phyloP scores from a whole-genome alignment of 345 rosid species.

The Triadica sebifera region DNA sequence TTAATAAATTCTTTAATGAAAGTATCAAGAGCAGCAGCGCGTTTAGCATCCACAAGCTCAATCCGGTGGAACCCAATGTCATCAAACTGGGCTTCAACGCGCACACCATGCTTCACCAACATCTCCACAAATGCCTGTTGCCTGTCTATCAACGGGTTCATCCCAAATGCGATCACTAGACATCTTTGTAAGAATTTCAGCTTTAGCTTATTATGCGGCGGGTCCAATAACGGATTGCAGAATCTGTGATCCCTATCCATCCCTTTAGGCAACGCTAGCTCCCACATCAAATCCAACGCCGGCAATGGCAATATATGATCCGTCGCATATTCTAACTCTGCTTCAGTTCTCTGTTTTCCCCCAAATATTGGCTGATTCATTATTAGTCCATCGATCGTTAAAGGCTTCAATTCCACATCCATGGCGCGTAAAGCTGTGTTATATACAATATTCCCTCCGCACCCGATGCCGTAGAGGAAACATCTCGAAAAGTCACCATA shows the following conservation, averaged over 20 bases:
- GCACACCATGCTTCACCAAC: neutral
- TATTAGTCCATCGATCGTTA: constrained; percentile 63
- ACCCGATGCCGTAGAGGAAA: constrained; percentile 59
- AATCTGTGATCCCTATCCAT: constrained; percentile 72
- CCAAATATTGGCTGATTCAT: constrained; percentile 60
- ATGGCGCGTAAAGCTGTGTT: constrained; percentile 46
- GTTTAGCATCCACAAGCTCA: neutral
- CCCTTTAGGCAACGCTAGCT: constrained; percentile 55
- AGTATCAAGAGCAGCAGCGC: neutral
- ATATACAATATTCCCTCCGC: constrained; percentile 74
- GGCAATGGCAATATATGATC: constrained; percentile 54
- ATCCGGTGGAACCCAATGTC: neutral
- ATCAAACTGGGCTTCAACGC: neutral
- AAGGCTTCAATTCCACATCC: constrained; percentile 43
- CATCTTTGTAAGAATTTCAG: neutral
- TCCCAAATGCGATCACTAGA: neutral
- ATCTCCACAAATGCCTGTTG: neutral
- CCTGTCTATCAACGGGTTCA: neutral
- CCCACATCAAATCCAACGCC: constrained; percentile 58
- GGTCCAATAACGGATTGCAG: constrained; percentile 44
- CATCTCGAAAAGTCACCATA: constrained; percentile 52
- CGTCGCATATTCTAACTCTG: constrained; percentile 43
- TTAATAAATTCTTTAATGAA: neutral
- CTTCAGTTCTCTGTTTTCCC: constrained; percentile 53
- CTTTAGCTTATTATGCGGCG: neutral